Evolutionary conservation across 805 yeast species (phyloP).

Genomic region (Candida yuanshanica): DNA sequence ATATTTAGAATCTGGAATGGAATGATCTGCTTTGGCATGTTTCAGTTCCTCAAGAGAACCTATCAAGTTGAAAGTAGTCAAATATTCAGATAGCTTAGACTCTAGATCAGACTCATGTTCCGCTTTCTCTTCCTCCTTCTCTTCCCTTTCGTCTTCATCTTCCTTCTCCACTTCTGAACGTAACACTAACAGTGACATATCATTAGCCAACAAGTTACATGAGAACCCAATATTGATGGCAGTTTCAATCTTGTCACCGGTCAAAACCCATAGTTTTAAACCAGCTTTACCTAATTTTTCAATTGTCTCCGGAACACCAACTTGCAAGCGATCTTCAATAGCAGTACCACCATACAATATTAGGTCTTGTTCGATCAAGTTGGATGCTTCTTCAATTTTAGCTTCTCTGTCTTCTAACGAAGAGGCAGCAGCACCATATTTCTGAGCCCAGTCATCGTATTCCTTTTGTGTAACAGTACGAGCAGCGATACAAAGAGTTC

Average conservation of each 20-base stretch:
- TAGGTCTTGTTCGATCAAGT: conserved; percentile 61
- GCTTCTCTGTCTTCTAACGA: conserved; percentile 62
- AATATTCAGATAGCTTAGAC: conserved; percentile 38
- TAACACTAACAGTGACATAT: conserved; percentile 65
- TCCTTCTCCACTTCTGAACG: conserved; percentile 43
- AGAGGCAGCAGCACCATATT: conserved; percentile 60
- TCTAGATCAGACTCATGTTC: conserved; percentile 28
- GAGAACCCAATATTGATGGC: conserved; percentile 84
- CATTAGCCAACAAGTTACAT: conserved; percentile 64
- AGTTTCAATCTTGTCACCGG: conserved; percentile 81
- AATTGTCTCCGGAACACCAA: conserved; percentile 81
- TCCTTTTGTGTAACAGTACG: conserved; percentile 55
- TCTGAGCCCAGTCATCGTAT: conserved; percentile 56
- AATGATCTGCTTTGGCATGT: conserved; percentile 49
- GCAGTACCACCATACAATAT: conserved; percentile 76
- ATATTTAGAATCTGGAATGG: conserved; percentile 59
- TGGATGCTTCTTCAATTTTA: conserved; percentile 69
- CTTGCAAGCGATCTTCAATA: conserved; percentile 80
- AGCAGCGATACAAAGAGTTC: conserved; percentile 76
- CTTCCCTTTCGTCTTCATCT: conserved; percentile 24
- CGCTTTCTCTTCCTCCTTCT: conserved; percentile 31
- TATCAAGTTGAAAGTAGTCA: conserved; percentile 47
- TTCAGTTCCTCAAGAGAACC: conserved; percentile 56
- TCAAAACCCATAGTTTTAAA: conserved; percentile 76
- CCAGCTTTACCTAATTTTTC: conserved; percentile 69